phyloP scores from a whole-genome alignment of 1,284 basidiomycete genomes.

The Tilletia indica region DNA sequence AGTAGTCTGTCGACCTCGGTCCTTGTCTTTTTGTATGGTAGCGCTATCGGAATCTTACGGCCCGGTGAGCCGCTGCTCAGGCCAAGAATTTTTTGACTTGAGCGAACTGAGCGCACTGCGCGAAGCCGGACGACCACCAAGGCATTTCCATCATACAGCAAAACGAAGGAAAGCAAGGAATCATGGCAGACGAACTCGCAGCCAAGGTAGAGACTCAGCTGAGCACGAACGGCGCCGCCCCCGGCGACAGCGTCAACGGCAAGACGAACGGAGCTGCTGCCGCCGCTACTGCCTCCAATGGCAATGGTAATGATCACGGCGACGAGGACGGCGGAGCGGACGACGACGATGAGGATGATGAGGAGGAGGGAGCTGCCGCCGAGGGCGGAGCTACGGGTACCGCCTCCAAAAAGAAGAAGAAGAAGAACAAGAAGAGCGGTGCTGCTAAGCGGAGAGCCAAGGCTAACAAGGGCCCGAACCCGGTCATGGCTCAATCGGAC shows the following conservation, averaged over 20 bases:
- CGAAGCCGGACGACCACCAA: no score
- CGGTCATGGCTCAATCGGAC: conserved; percentile 61
- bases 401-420: conserved; percentile 67
- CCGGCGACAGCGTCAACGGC: not conserved
- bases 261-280: not conserved
- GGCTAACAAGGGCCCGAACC: conserved; percentile 19
- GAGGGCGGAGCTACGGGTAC: conserved; percentile 23
- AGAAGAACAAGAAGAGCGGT: conserved; percentile 74
- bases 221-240: conserved; percentile 10
- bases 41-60: no score
- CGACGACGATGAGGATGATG: conserved; percentile 38
- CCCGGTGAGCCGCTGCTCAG: no score
- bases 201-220: conserved; percentile 15
- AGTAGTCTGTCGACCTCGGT: no score
- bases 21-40: no score
- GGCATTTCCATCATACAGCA: no score
- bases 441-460: conserved; percentile 47
- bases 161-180: not conserved
- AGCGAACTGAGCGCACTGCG: no score
- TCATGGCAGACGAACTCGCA: conserved; percentile 13
- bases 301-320: not conserved
- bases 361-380: conserved; percentile 36
- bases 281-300: not conserved
- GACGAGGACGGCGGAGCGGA: not conserved
- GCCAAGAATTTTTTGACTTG: no score